phyloP scores from a whole-genome alignment of 306 rosid genomes.

The Hylodesmum podocarpum region DNA sequence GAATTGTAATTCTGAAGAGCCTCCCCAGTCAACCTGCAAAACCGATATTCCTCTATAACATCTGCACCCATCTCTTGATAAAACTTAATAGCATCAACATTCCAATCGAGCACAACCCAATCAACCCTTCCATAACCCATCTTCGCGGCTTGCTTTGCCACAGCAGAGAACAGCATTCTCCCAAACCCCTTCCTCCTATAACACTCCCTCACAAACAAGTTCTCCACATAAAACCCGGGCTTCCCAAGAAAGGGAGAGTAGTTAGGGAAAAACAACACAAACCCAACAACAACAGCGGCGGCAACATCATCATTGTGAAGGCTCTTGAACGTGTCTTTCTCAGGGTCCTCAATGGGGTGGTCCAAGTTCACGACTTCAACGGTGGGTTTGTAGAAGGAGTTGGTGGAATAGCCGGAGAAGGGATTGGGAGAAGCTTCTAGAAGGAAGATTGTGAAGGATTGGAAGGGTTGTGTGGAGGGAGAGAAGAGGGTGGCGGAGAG shows the following conservation, averaged over 20 bases:
- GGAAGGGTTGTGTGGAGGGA: conserved; percentile 52
- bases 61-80: conserved; percentile 84
- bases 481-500: conserved; percentile 69
- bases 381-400: conserved; percentile 43
- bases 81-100: conserved; percentile 66
- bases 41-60: conserved; percentile 72
- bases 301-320: conserved; percentile 3
- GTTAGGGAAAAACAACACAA: conserved; percentile 76
- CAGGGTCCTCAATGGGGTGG: conserved; percentile 67
- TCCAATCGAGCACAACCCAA: conserved; percentile 93
- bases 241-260: conserved; percentile 62
- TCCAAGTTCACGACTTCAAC: conserved; percentile 40
- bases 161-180: conserved; percentile 59
- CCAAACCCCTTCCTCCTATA: conserved; percentile 83
- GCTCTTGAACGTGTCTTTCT: conserved; percentile 42
- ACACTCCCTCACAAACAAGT: conserved; percentile 75
- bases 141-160: conserved; percentile 85
- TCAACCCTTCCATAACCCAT: conserved; percentile 89
- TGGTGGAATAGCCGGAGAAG: conserved; percentile 16
- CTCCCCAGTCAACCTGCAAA: conserved; percentile 78
- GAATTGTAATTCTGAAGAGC: too few species aligned
- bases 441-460: conserved; percentile 74
- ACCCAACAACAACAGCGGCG: conserved; percentile 81
- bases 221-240: conserved; percentile 83
- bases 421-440: conserved; percentile 71